phyloP scores from a whole-genome alignment of 371 early-diverging fungal genomes.

The Mucor lusitanicus region DNA sequence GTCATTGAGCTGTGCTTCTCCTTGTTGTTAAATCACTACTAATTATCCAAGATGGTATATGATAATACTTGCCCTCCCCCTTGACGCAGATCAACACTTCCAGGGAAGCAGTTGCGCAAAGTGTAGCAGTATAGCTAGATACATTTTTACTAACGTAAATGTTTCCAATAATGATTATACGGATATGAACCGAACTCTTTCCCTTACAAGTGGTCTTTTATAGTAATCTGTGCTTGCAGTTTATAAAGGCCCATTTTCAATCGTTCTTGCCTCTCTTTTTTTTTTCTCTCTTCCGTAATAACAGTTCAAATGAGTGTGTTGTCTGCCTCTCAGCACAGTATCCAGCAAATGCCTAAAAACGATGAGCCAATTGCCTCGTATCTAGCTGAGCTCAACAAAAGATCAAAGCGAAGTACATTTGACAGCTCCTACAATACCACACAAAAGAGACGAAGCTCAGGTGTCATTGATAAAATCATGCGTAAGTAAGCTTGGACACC shows the following conservation, averaged over 20 bases:
- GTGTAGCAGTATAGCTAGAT: neutral
- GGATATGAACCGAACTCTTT: slow-evolving; percentile 8
- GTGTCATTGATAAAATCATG: slow-evolving; percentile 6
- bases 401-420: neutral
- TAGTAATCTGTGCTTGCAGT: neutral
- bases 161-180: neutral
- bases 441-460: slow-evolving; percentile 8
- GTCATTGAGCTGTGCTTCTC: neutral
- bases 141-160: slow-evolving; percentile 4
- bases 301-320: slow-evolving; percentile 4
- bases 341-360: neutral
- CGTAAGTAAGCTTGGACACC: slow-evolving; percentile 1
- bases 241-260: neutral
- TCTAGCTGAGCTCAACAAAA: slow-evolving; percentile 5
- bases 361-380: slow-evolving; percentile 20
- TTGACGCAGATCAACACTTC: too few relatives aligned
- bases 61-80: neutral
- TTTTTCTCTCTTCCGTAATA: neutral
- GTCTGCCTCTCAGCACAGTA: slow-evolving; percentile 1
- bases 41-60: neutral
- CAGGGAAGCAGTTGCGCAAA: neutral
- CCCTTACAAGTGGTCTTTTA: neutral
- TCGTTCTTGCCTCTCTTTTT: neutral
- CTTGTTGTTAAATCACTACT: neutral
- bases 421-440: neutral